A percentile compares a stretch with the other conserved stretches of the same genome.
Evolutionary conservation across 768 basidiomycete genomes (phyloP).

Genomic region (Crepidotus variabilis): DNA sequence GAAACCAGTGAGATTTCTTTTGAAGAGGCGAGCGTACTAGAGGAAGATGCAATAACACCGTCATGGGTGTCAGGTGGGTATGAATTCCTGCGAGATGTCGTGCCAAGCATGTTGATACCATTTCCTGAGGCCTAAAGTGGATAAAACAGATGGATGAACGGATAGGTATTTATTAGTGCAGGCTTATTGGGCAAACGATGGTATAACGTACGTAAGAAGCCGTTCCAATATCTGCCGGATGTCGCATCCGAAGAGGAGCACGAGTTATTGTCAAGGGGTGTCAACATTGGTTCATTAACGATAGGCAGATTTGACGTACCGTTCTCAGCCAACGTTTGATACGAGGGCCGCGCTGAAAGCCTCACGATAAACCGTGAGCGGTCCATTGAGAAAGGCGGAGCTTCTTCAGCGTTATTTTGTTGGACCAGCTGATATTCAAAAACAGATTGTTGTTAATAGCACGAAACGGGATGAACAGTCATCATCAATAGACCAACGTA

Average conservation of each 20-base stretch:
- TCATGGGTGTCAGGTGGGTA: conserved; percentile 28
- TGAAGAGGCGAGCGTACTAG: conserved; percentile 22
- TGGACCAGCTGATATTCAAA: conserved; percentile 30
- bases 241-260: conserved; percentile 11
- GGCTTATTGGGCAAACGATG: conserved; percentile 12
- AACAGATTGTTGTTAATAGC: conserved; percentile 13
- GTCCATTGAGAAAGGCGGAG: conserved; percentile 40
- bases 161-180: neutral
- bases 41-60: conserved; percentile 9
- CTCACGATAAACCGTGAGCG: conserved; percentile 32
- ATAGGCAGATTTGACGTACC: conserved; percentile 19
- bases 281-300: conserved; percentile 3
- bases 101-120: conserved; percentile 5
- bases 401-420: conserved; percentile 34
- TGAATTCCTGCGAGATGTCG: conserved; percentile 30
- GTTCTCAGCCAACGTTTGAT: conserved; percentile 15
- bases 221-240: conserved; percentile 14
- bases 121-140: conserved; percentile 1
- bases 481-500: conserved; percentile 21
- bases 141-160: conserved; percentile 1
- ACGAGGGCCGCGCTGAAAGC: conserved; percentile 35
- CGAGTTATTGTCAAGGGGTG: conserved; percentile 1
- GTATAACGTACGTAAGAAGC: conserved; percentile 28
- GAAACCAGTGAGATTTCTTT: conserved; percentile 48
- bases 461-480: conserved; percentile 11